These are phyloP conservation scores for Penicillium fuscoglaucum DNA, from an alignment of 2,329 filamentous ascomycete genomes.

Conservation along the genomic window DNA sequence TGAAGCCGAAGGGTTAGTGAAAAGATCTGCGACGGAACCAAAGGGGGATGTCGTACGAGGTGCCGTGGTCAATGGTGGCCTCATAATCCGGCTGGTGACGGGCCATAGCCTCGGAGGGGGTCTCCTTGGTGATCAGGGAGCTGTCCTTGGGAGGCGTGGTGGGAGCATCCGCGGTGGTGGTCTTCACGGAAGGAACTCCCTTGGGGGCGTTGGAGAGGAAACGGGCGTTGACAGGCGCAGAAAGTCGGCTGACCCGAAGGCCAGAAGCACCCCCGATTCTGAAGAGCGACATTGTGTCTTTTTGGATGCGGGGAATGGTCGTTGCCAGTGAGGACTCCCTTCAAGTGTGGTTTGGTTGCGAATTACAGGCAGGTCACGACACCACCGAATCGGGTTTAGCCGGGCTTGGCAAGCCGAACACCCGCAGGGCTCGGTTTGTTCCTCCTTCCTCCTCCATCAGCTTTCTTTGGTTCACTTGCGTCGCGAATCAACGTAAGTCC, in stretches of 20 bases:
- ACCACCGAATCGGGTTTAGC: slow-evolving; percentile 40
- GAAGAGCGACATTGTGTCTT: slow-evolving; percentile 64
- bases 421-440: slow-evolving; percentile 36
- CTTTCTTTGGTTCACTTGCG: slow-evolving; percentile 36
- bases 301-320: slow-evolving; percentile 20
- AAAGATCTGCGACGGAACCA: slow-evolving; percentile 6
- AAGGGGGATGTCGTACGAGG: slow-evolving; percentile 65
- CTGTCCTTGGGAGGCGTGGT: slow-evolving; percentile 38
- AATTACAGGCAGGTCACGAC: slow-evolving; percentile 35
- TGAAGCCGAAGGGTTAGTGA: slow-evolving; percentile 28
- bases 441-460: slow-evolving; percentile 35
- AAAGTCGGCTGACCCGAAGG: slow-evolving; percentile 34
- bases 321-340: slow-evolving; percentile 34
- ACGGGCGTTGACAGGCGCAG: slow-evolving; percentile 38
- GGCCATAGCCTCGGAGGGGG: slow-evolving; percentile 51
- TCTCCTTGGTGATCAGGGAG: slow-evolving; percentile 54
- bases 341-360: slow-evolving; percentile 33
- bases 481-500: slow-evolving; percentile 35
- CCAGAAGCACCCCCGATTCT: slow-evolving; percentile 51
- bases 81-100: slow-evolving; percentile 79
- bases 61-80: slow-evolving; percentile 79
- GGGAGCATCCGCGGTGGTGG: slow-evolving; percentile 48
- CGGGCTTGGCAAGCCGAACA: slow-evolving; percentile 35
- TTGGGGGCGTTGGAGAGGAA: slow-evolving; percentile 41
- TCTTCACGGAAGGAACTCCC: slow-evolving; percentile 58